Base-by-base conservation (phyloP, 2,329 filamentous ascomycete genomes). In the Triangularia verruculosa region DNA sequence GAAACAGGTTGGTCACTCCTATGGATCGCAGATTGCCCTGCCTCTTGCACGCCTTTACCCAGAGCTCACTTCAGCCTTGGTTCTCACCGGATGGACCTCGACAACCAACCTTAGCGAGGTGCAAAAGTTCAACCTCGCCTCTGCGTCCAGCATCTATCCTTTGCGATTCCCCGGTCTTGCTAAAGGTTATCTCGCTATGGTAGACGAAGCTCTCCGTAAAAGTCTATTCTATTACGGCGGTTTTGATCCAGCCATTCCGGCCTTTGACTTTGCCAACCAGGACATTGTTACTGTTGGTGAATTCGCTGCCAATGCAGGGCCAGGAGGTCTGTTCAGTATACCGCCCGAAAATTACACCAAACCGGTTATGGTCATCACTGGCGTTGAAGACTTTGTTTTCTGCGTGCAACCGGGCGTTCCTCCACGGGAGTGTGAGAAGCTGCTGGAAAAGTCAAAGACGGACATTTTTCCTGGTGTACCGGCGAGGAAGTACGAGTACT, bases 161-260 rank as follows among this genome's bases (percentile, higher is more conserved):
- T n/a, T 13, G 4, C 61, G 59, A 1, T 65, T 65, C n/a, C 15
- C 34, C 9, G 30, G 52, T 15, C 4, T 64, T 0, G 28, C 62
- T 1, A 51, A 47, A 15, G 65, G 62, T 6, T 64, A 66, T 24
- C n/a, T 66, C 9, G 39, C 57, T 6, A 13, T 43, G 22, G 25
- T 20, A 7, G 11, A 13, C 52, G 30, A 39, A 13, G 6, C 32
- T 15, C 12, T 47, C 1, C 91, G 93, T 75, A 87, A 90, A 64
- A 91, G 90, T 62, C 90, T 91, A 62, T 98, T 98, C 78, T 89
- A 93, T 72, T 87, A 91, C 0, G 92, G 92, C 28, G 86, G 85
- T 15, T 91, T 96, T 74, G 84, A 89, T 66, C 87, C 90, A 0
- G 89, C 89, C 0, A 34, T 66, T 17, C 25, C 62, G 1, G 11